phyloP scores from a whole-genome alignment of 768 basidiomycete species.

The Suillus bovinus region DNA sequence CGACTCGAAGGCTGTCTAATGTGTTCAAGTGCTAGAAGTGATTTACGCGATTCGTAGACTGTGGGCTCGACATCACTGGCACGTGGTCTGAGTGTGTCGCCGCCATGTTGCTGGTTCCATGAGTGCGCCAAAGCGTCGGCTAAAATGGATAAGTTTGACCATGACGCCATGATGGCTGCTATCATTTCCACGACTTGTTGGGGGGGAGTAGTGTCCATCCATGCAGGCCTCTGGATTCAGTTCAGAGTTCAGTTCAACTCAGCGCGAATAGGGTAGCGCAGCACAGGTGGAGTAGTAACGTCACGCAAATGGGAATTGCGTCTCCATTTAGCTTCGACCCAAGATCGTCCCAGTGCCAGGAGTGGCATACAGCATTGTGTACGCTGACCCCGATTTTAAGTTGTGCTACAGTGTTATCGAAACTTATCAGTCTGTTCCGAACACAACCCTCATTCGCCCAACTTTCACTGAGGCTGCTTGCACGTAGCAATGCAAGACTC shows the following conservation, averaged over 20 bases:
- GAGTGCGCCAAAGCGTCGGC: slow-evolving; percentile 1
- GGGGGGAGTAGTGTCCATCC: not conserved
- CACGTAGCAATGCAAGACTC: not conserved
- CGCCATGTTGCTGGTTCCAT: slow-evolving; percentile 3
- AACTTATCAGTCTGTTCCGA: not conserved
- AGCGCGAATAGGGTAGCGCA: not conserved
- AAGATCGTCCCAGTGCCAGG: not conserved
- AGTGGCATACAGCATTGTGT: not conserved
- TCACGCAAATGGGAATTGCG: not conserved
- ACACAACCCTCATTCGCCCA: not conserved
- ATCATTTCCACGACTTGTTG: not conserved
- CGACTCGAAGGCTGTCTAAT: not conserved
- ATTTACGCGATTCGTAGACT: not conserved
- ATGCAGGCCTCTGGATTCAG: not conserved
- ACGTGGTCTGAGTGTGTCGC: not conserved
- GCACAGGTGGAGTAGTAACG: too few species aligned
- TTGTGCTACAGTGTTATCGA: not conserved
- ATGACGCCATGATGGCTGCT: not conserved
- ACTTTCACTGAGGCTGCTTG: not conserved
- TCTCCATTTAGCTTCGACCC: not conserved
- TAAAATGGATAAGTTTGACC: not conserved
- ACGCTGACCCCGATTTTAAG: not conserved
- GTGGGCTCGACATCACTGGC: not conserved
- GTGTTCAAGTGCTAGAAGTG: not conserved
- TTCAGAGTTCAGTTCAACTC: not conserved